These are phyloP conservation scores for Flaveria ramosissima DNA, from an alignment of 129 eudicot species.

Conservation along the genomic window DNA sequence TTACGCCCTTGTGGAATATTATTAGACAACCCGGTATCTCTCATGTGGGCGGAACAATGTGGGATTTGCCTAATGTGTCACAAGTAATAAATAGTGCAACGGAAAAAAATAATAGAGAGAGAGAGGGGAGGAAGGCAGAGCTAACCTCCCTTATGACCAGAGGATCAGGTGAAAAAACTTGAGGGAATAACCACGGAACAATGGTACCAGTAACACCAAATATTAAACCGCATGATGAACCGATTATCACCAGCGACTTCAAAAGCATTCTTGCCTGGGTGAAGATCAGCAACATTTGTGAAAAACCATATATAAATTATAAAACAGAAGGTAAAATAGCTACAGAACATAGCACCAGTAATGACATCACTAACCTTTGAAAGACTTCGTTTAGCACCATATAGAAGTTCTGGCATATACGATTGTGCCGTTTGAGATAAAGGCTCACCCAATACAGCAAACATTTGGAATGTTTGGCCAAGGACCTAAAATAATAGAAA, in stretches of 20 bases:
- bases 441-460: slow-evolving; percentile 87
- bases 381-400: slow-evolving; percentile 76
- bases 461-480: slow-evolving; percentile 72
- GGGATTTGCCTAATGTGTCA: background rate
- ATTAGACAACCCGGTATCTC: background rate
- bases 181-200: slow-evolving; percentile 80
- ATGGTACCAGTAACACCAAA: slow-evolving; percentile 70
- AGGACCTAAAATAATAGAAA: slow-evolving; percentile 59
- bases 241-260: slow-evolving; percentile 84
- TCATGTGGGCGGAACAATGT: background rate
- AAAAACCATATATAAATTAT: background rate
- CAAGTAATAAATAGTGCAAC: background rate
- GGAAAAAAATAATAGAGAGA: background rate
- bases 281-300: background rate
- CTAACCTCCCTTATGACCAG: slow-evolving; percentile 67
- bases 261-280: slow-evolving; percentile 71
- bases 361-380: slow-evolving; percentile 42
- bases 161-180: slow-evolving; percentile 78
- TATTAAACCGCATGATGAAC: slow-evolving; percentile 64
- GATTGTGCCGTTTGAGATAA: slow-evolving; percentile 98
- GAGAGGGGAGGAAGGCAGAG: background rate
- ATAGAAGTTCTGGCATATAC: slow-evolving; percentile 90
- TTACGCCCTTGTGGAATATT: no score
- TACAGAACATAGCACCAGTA: slow-evolving; percentile 15
- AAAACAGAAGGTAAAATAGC: background rate